Conservation (phyloP, 495 filamentous ascomycete genomes). For the Penicillium cataractarum region DNA sequence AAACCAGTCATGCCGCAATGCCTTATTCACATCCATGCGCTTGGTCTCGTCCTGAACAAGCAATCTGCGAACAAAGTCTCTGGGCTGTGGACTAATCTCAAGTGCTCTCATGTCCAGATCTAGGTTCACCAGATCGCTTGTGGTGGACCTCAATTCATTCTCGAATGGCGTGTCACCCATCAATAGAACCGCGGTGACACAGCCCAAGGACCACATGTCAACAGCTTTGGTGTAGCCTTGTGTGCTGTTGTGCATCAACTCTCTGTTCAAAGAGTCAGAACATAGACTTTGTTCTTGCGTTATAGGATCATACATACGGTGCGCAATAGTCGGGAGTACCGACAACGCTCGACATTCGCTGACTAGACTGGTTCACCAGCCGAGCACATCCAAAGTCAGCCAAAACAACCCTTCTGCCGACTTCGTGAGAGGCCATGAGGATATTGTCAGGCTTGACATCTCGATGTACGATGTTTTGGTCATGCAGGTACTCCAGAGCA, state of each 20-base stretch:
- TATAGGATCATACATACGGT: constrained; percentile 61
- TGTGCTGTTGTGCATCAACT: constrained; percentile 38
- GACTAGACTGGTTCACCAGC: constrained; percentile 32
- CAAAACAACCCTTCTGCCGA: constrained; percentile 62
- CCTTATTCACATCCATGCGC: constrained; percentile 58
- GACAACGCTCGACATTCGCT: constrained; percentile 62
- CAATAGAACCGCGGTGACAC: constrained; percentile 55
- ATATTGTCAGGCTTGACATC: constrained; percentile 77
- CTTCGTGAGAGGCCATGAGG: constrained; percentile 56
- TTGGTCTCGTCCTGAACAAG: constrained; percentile 52
- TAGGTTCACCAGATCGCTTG: constrained; percentile 38
- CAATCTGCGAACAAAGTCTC: constrained; percentile 58
- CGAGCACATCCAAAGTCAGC: constrained; percentile 75
- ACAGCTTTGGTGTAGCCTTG: constrained; percentile 62
- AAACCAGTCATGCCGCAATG: constrained; percentile 64
- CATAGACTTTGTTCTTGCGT: too few species aligned
- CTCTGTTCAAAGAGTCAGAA: constrained; percentile 41
- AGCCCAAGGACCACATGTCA: constrained; percentile 67
- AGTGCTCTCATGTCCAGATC: constrained; percentile 39
- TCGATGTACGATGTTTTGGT: constrained; percentile 59
- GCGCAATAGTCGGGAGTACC: constrained; percentile 71
- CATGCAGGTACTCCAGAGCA: constrained; percentile 64
- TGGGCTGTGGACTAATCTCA: constrained; percentile 41
- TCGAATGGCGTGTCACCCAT: constrained; percentile 48
- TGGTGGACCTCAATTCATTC: constrained; percentile 12